phyloP scores from a whole-genome alignment of 2,329 filamentous ascomycete species.

The Neofusicoccum ribis region DNA sequence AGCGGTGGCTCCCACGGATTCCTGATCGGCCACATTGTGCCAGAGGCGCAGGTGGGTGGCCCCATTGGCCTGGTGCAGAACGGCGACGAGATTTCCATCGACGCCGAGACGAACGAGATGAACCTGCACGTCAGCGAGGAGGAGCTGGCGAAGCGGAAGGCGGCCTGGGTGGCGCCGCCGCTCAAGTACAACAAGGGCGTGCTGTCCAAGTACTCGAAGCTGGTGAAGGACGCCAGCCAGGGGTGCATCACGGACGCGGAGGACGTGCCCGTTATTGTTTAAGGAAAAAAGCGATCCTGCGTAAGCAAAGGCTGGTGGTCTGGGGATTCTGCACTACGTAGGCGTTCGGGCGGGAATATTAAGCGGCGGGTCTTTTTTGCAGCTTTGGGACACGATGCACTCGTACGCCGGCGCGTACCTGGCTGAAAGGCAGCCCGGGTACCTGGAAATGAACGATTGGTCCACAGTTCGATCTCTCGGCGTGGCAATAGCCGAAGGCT shows the following conservation, averaged over 20 bases:
- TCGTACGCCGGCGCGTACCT: slow-evolving; percentile 2
- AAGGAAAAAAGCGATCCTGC: not conserved
- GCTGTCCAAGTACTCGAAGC: slow-evolving; percentile 59
- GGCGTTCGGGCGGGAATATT: slow-evolving; percentile 12
- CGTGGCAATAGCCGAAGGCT: slow-evolving; percentile 17
- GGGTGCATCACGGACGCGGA: slow-evolving; percentile 58
- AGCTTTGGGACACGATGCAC: not conserved
- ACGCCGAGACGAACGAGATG: slow-evolving; percentile 70
- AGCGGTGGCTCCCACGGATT: slow-evolving; percentile 83
- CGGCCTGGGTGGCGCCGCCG: slow-evolving; percentile 54
- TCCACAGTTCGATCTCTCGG: slow-evolving; percentile 13
- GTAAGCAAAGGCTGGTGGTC: not conserved
- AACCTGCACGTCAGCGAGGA: slow-evolving; percentile 67
- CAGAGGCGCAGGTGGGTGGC: slow-evolving; percentile 81
- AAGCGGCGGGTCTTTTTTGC: not conserved
- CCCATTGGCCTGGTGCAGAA: slow-evolving; percentile 81
- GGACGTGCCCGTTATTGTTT: slow-evolving; percentile 5
- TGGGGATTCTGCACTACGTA: slow-evolving; percentile 12
- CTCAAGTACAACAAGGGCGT: slow-evolving; percentile 61
- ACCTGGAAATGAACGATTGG: slow-evolving; percentile 19
- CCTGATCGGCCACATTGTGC: slow-evolving; percentile 84
- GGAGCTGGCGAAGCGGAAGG: slow-evolving; percentile 56
- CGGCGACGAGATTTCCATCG: slow-evolving; percentile 78
- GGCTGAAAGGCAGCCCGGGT: slow-evolving; percentile 1
- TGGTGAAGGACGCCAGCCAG: slow-evolving; percentile 58